These are phyloP conservation scores for Xenoacremonium recifei DNA, from an alignment of 2,329 filamentous ascomycete genomes.

Conservation along the genomic window DNA sequence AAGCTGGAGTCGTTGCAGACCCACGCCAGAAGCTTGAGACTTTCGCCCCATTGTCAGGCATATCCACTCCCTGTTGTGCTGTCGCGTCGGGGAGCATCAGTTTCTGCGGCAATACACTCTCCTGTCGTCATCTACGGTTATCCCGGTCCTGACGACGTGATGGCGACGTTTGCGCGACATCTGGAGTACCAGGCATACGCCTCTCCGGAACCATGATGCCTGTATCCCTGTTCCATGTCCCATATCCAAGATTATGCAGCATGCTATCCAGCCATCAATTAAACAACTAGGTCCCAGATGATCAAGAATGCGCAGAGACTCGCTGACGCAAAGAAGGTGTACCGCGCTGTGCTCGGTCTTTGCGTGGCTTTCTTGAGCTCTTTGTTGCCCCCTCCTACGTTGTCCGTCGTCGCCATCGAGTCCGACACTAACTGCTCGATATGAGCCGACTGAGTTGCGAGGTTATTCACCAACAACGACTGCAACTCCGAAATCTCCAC, in stretches of 20 bases:
- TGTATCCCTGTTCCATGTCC: too few relatives aligned
- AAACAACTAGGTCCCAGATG: constrained; percentile 71
- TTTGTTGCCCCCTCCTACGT: constrained; percentile 85
- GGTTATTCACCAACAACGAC: constrained; percentile 80
- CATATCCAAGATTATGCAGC: too few relatives aligned
- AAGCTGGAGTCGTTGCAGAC: too few relatives aligned
- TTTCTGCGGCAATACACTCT: too few relatives aligned
- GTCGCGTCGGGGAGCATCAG: too few relatives aligned
- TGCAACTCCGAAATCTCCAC: constrained; percentile 92
- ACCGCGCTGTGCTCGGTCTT: constrained; percentile 68
- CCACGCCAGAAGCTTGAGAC: too few relatives aligned
- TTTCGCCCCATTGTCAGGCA: too few relatives aligned
- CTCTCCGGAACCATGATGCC: too few relatives aligned
- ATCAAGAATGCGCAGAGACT: constrained; percentile 73
- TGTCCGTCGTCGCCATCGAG: constrained; percentile 77
- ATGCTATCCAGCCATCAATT: constrained; percentile 7
- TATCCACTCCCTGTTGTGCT: too few relatives aligned
- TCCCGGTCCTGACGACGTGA: background rate
- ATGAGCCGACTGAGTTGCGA: constrained; percentile 81
- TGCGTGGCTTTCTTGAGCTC: constrained; percentile 82
- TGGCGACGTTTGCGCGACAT: too few relatives aligned
- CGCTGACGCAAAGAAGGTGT: constrained; percentile 78
- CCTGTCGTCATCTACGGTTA: too few relatives aligned
- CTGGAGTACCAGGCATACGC: too few relatives aligned
- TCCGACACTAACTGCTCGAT: constrained; percentile 88